Conservation (phyloP, 805 yeast species). For the Zygosaccharomyces pseudorouxii region DNA sequence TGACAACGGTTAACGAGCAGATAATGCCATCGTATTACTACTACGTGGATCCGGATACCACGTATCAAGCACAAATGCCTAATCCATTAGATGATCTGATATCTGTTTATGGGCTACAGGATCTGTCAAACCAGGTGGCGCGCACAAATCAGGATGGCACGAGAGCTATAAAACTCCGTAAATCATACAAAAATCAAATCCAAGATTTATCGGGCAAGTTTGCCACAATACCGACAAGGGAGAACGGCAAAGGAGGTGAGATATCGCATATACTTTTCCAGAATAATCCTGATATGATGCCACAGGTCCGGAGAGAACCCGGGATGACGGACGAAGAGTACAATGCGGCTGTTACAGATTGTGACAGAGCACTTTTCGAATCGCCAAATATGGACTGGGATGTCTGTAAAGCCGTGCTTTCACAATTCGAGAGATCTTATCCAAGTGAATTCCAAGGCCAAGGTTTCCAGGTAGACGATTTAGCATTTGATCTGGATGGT, state of each 20-base stretch:
- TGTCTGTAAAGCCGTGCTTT: constrained; percentile 28
- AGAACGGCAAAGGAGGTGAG: constrained; percentile 38
- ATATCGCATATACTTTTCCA: constrained; percentile 33
- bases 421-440: constrained; percentile 32
- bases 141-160: constrained; percentile 84
- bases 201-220: constrained; percentile 80
- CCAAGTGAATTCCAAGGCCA: constrained; percentile 33
- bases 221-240: constrained; percentile 47
- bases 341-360: constrained; percentile 21
- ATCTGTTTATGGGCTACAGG: constrained; percentile 59
- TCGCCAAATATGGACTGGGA: constrained; percentile 32
- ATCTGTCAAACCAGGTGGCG: constrained; percentile 74
- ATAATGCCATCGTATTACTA: constrained; percentile 35
- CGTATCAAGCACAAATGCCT: constrained; percentile 46
- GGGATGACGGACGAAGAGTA: constrained; percentile 29
- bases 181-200: constrained; percentile 91
- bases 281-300: constrained; percentile 34
- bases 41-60: constrained; percentile 36
- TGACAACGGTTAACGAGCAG: constrained; percentile 22
- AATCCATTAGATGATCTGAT: constrained; percentile 73
- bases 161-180: constrained; percentile 86
- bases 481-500: constrained; percentile 36
- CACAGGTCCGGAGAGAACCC: constrained; percentile 20
- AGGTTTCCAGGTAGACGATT: constrained; percentile 31
- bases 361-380: constrained; percentile 27